These are phyloP conservation scores for Mallotus nudiflorus DNA, from an alignment of 345 rosid species.

Conservation along the genomic window DNA sequence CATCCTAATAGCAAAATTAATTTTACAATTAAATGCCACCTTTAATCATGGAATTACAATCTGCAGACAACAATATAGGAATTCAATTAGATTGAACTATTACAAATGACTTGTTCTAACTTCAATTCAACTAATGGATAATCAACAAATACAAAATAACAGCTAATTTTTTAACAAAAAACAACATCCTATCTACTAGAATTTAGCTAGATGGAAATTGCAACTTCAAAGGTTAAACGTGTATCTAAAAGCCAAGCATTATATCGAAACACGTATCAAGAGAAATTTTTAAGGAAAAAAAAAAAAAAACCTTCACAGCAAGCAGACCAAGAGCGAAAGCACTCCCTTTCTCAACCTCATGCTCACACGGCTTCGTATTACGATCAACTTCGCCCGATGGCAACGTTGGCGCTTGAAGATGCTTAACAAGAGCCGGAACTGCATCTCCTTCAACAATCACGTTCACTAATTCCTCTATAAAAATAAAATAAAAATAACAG, in stretches of 20 bases:
- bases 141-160: too few relatives aligned
- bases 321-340: slow-evolving; percentile 97
- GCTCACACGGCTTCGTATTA: slow-evolving; percentile 71
- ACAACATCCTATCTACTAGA: too few relatives aligned
- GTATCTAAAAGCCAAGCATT: slow-evolving; percentile 9
- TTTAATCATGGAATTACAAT: background rate
- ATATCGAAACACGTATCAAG: background rate
- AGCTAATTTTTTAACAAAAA: too few relatives aligned
- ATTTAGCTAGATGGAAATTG: too few relatives aligned
- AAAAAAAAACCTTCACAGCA: slow-evolving; percentile 78
- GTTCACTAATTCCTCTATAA: slow-evolving; percentile 88
- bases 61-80: too few relatives aligned
- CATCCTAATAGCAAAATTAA: background rate
- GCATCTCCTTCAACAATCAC: slow-evolving; percentile 96
- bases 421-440: slow-evolving; percentile 90
- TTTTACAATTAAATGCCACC: background rate
- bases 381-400: slow-evolving; percentile 53
- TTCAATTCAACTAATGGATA: background rate
- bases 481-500: background rate
- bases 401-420: slow-evolving; percentile 75
- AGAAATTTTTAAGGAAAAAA: slow-evolving; percentile 5
- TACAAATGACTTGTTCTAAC: background rate
- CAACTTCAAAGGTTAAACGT: too few relatives aligned
- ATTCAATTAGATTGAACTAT: too few relatives aligned
- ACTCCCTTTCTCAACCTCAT: slow-evolving; percentile 98